These are phyloP conservation scores for Clausena lansium DNA, from an alignment of 345 rosid genomes.

Conservation along the genomic window DNA sequence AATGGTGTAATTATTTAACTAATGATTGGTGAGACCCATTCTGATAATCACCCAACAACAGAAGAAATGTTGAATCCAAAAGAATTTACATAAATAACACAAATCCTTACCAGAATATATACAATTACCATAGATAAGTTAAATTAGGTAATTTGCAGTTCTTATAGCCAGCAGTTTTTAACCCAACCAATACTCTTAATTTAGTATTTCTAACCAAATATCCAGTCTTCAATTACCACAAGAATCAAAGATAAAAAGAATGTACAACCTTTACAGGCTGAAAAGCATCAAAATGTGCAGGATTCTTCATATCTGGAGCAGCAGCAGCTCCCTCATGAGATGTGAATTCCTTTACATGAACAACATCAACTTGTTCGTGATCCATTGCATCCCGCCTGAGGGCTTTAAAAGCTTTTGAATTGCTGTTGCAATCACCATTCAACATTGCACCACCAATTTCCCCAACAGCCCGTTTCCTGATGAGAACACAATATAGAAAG, in stretches of 20 bases:
- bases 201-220: neutral
- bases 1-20: neutral
- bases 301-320: slow-evolving; percentile 29
- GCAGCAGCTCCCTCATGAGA: slow-evolving; percentile 31
- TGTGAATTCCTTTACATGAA: slow-evolving; percentile 28
- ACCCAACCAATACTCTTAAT: neutral
- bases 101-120: neutral
- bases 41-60: neutral
- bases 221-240: neutral
- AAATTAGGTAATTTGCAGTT: neutral
- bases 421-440: slow-evolving; percentile 48
- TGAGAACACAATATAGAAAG: slow-evolving; percentile 5
- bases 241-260: slow-evolving; percentile 1
- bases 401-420: slow-evolving; percentile 32
- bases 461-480: slow-evolving; percentile 51
- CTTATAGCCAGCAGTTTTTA: neutral
- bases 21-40: neutral
- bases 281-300: slow-evolving; percentile 25
- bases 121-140: neutral
- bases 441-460: slow-evolving; percentile 33
- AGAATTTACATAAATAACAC: slow-evolving; percentile 1
- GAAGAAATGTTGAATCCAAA: neutral
- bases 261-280: slow-evolving; percentile 33
- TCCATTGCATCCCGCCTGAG: slow-evolving; percentile 26
- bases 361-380: slow-evolving; percentile 27